phyloP scores from a whole-genome alignment of 768 basidiomycete species.

The Hygrocybe coccinea region DNA sequence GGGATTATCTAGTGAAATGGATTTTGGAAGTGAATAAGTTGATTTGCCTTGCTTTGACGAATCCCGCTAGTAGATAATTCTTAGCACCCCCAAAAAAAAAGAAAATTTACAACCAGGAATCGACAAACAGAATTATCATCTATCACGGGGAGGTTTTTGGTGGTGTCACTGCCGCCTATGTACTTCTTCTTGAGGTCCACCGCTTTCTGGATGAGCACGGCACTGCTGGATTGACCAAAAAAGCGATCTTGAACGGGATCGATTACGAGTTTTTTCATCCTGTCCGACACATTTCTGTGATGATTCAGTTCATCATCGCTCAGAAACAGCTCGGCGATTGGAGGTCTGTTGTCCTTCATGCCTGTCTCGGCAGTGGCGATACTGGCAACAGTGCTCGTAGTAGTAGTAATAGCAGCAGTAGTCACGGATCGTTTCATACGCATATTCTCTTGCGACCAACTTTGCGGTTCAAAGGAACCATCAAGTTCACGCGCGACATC shows the following conservation, averaged over 20 bases:
- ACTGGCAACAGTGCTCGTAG: too few species aligned
- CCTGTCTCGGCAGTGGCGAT: too few species aligned
- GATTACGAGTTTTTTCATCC: conserved; percentile 34
- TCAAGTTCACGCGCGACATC: conserved; percentile 10
- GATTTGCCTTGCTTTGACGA: conserved; percentile 17
- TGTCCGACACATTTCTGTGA: conserved; percentile 26
- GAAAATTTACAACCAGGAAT: too few species aligned
- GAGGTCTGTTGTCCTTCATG: too few species aligned
- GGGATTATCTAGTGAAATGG: too few species aligned
- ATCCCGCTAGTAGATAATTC: conserved; percentile 30
- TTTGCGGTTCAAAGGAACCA: not conserved
- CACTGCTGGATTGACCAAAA: conserved; percentile 50
- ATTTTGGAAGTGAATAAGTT: too few species aligned
- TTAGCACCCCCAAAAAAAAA: too few species aligned
- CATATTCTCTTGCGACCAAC: not conserved
- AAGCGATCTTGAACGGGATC: conserved; percentile 40
- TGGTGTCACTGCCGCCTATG: conserved; percentile 30
- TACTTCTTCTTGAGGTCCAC: conserved; percentile 54
- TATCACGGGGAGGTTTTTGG: too few species aligned
- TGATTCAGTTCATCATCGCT: conserved; percentile 28
- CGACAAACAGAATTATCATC: too few species aligned
- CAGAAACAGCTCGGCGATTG: too few species aligned
- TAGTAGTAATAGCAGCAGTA: too few species aligned
- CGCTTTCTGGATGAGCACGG: conserved; percentile 50
- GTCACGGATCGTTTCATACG: conserved; percentile 13